Conservation (phyloP, 148 eudicot genomes). For the Silene conica region DNA sequence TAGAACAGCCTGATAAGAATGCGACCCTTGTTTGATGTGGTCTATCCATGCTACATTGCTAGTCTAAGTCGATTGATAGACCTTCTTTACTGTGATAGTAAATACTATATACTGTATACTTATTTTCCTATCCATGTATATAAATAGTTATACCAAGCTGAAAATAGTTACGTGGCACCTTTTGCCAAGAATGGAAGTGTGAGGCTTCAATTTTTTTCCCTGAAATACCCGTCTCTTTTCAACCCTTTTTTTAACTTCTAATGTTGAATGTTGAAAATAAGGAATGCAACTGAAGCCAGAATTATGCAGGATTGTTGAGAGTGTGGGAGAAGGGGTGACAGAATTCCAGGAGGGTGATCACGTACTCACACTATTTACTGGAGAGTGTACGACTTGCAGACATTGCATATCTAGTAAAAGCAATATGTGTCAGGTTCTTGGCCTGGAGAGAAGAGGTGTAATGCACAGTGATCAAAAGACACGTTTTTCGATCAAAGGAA, state of each 20-base stretch:
- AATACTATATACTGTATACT: too few species aligned
- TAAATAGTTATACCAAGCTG: too few species aligned
- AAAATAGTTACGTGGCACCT: too few species aligned
- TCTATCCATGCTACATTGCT: too few species aligned
- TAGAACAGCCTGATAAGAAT: too few species aligned
- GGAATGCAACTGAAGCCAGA: conserved; percentile 3
- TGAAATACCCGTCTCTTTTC: background rate
- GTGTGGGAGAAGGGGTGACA: conserved; percentile 81
- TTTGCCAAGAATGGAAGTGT: background rate
- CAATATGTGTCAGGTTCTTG: conserved; percentile 89
- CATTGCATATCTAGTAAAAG: conserved; percentile 77
- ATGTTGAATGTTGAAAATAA: background rate
- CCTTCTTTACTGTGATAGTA: too few species aligned
- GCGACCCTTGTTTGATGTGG: too few species aligned
- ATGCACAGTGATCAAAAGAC: conserved; percentile 96
- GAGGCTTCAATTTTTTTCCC: background rate
- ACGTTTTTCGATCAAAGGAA: conserved; percentile 70
- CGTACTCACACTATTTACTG: conserved; percentile 85
- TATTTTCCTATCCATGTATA: too few species aligned
- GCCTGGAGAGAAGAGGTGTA: conserved; percentile 80
- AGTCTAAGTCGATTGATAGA: too few species aligned
- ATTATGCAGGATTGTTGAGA: conserved; percentile 81
- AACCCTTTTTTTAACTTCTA: background rate
- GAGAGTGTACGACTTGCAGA: conserved; percentile 88
- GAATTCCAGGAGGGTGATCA: conserved; percentile 89